phyloP scores from a whole-genome alignment of 2,329 filamentous ascomycete species.

The Phaeomoniella chlamydospora region DNA sequence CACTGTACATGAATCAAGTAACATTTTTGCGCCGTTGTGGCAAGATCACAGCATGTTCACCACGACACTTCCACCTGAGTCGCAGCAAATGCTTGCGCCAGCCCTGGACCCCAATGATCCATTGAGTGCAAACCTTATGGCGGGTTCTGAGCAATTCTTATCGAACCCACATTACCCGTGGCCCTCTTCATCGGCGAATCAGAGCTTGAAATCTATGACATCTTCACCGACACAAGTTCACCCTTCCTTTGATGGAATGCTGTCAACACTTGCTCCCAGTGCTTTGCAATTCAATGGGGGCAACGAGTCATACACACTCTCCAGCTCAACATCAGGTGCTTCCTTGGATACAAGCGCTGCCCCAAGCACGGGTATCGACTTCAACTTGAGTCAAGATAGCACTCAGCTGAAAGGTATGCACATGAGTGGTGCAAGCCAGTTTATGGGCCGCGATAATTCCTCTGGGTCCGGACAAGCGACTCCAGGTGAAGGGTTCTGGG shows the following conservation, averaged over 20 bases:
- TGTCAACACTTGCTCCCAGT: slow-evolving; percentile 23
- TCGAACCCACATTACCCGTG: slow-evolving; percentile 29
- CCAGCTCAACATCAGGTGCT: not conserved
- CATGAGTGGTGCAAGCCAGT: not conserved
- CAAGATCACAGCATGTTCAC: slow-evolving; percentile 28
- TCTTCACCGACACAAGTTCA: slow-evolving; percentile 9
- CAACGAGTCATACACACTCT: not conserved
- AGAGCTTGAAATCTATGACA: slow-evolving; percentile 13
- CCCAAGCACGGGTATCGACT: slow-evolving; percentile 6
- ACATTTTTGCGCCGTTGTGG: slow-evolving; percentile 7
- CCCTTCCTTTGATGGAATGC: slow-evolving; percentile 20
- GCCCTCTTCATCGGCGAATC: slow-evolving; percentile 22
- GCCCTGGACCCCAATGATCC: slow-evolving; percentile 30
- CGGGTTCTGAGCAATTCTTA: slow-evolving; percentile 22
- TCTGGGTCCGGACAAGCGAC: slow-evolving; percentile 7
- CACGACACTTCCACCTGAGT: slow-evolving; percentile 34
- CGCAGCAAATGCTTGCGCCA: slow-evolving; percentile 37
- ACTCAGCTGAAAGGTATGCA: slow-evolving; percentile 3
- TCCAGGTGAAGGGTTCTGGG: slow-evolving; percentile 12
- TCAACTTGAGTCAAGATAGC: slow-evolving; percentile 8
- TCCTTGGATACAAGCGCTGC: not conserved
- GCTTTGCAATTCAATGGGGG: slow-evolving; percentile 14
- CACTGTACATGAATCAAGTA: not conserved
- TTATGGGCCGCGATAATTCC: slow-evolving; percentile 1
- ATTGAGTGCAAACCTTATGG: slow-evolving; percentile 30